phyloP scores from a whole-genome alignment of 164 flowering plant genomes.

The Vitis rupestris region DNA sequence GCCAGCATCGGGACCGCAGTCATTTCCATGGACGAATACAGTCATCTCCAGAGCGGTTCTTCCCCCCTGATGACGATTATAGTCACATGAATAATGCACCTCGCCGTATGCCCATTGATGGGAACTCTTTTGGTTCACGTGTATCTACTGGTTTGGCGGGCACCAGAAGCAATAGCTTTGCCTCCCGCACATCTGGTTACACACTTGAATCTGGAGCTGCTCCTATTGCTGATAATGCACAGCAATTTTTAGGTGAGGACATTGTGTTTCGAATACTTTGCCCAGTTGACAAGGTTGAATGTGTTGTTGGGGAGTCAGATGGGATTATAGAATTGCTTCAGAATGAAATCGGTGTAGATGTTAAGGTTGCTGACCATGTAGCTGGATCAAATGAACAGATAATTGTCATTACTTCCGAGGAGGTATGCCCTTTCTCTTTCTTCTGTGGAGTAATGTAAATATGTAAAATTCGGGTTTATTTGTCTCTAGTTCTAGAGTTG shows the following conservation, averaged over 20 bases:
- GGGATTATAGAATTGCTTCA: constrained; percentile 83
- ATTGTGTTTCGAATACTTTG: constrained; percentile 90
- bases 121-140: constrained; percentile 44
- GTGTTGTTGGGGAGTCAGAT: constrained; percentile 70
- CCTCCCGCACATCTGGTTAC: constrained; percentile 49
- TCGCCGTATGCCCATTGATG: constrained; percentile 50
- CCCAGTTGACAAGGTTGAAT: constrained; percentile 69
- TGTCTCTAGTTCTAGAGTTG: neutral
- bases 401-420: constrained; percentile 74
- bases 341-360: constrained; percentile 86
- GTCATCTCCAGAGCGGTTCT: constrained; percentile 64
- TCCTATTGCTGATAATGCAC: constrained; percentile 43
- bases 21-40: constrained; percentile 64
- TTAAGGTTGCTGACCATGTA: constrained; percentile 63
- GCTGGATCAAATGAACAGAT: constrained; percentile 74
- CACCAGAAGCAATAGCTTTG: constrained; percentile 40
- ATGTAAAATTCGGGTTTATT: neutral
- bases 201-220: constrained; percentile 44
- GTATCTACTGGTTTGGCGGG: constrained; percentile 28
- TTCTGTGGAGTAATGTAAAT: neutral
- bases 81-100: constrained; percentile 38
- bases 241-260: constrained; percentile 57
- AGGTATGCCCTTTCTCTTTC: constrained; percentile 50
- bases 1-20: constrained; percentile 92
- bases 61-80: constrained; percentile 76